Conservation (phyloP, 2,329 filamentous ascomycete species). For the Hypocrella siamensis region DNA sequence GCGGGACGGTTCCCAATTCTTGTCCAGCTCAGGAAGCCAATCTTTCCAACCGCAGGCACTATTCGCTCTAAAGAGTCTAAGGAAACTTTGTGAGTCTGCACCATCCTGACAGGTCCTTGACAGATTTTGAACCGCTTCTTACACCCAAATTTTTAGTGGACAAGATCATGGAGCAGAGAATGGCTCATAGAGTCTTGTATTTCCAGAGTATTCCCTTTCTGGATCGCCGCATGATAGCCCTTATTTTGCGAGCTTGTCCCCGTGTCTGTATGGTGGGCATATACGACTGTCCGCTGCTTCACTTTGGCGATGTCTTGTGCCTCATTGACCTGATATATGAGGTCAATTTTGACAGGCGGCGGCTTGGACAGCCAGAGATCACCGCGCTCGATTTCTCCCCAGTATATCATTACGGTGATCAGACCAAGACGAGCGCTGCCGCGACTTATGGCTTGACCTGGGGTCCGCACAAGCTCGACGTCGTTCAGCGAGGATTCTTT, state of each 20-base stretch:
- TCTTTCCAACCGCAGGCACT: conserved; percentile 6
- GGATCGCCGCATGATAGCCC: conserved; percentile 17
- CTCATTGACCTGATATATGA: conserved; percentile 20
- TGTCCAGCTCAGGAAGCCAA: background rate
- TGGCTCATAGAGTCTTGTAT: conserved; percentile 11
- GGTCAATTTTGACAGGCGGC: conserved; percentile 13
- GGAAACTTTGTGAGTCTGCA: conserved; percentile 12
- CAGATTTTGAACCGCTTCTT: too few relatives aligned
- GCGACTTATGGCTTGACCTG: conserved; percentile 16
- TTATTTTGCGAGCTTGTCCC: conserved; percentile 17
- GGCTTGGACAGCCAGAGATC: conserved; percentile 6
- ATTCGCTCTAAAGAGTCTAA: conserved; percentile 4
- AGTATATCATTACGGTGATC: conserved; percentile 13
- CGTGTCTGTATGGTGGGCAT: conserved; percentile 17
- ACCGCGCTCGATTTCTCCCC: conserved; percentile 18
- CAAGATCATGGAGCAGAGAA: conserved; percentile 7
- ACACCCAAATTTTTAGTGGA: too few relatives aligned
- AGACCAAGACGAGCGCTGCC: conserved; percentile 3
- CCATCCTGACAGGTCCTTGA: too few relatives aligned
- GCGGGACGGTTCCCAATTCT: conserved; percentile 7
- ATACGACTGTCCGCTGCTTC: conserved; percentile 20
- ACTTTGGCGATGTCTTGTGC: conserved; percentile 18
- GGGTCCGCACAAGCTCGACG: conserved; percentile 8
- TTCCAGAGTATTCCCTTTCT: conserved; percentile 15
- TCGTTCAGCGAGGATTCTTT: conserved; percentile 17